Conservation (phyloP, 83 land plant species). For the Diphasiastrum complanatum region DNA sequence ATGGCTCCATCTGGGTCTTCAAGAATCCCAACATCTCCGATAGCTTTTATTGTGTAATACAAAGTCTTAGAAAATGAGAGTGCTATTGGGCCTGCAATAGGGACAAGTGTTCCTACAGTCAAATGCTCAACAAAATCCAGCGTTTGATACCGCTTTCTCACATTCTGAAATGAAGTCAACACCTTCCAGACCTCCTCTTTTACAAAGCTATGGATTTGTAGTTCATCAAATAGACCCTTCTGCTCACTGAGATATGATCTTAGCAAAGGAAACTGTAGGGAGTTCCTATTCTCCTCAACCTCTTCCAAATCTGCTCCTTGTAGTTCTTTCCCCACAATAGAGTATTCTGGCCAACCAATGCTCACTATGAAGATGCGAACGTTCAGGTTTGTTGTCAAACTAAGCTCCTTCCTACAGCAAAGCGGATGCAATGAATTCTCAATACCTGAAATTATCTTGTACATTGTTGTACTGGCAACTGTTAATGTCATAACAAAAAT, state of each 20-base stretch:
- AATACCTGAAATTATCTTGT: too few species aligned
- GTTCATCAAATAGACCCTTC: background rate
- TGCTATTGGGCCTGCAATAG: conserved; percentile 7
- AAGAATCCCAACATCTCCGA: background rate
- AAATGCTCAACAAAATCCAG: conserved; percentile 6
- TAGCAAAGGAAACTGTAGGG: background rate
- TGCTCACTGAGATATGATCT: background rate
- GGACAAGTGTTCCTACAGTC: background rate
- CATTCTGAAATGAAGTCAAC: background rate
- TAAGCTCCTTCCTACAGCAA: background rate
- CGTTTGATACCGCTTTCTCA: conserved; percentile 2
- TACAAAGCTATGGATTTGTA: conserved; percentile 10
- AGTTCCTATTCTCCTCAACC: background rate
- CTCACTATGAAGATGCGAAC: conserved; percentile 4
- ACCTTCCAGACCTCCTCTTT: conserved; percentile 6
- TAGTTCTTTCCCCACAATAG: background rate
- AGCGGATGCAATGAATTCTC: background rate
- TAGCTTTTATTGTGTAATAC: background rate
- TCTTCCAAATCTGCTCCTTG: background rate
- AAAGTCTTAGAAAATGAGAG: background rate
- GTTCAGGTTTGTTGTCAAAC: background rate
- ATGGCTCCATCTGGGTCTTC: conserved; percentile 2
- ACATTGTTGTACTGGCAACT: too few species aligned
- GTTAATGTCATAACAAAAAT: too few species aligned
- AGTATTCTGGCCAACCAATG: background rate